A percentile compares a stretch with the other conserved stretches of the same genome.
These are phyloP conservation scores for Globisporangium polare DNA, from an alignment of 352 stramenopile genomes.

Conservation along the genomic window DNA sequence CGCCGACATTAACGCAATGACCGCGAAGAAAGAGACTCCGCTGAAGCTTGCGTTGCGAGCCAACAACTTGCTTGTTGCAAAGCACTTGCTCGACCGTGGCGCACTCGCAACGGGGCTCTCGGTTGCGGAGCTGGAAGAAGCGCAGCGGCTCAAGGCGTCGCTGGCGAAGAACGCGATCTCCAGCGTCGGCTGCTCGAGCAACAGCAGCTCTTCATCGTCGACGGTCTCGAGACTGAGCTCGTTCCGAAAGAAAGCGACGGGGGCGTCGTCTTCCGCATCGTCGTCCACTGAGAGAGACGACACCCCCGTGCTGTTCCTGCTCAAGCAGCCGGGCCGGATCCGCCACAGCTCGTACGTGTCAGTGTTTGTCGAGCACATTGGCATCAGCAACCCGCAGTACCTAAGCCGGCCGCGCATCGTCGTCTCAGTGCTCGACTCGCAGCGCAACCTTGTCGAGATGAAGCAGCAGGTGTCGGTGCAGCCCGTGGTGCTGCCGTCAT, in stretches of 20 bases:
- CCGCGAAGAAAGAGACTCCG: slow-evolving; percentile 40
- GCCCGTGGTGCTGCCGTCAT: slow-evolving; percentile 45
- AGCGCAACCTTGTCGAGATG: slow-evolving; percentile 67
- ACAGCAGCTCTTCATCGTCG: slow-evolving; percentile 1
- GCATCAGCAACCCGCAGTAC: slow-evolving; percentile 44
- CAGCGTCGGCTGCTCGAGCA: slow-evolving; percentile 38
- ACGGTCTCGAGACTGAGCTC: slow-evolving; percentile 12
- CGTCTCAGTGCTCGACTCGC: slow-evolving; percentile 63
- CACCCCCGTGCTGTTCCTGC: slow-evolving; percentile 55
- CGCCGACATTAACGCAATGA: slow-evolving; percentile 54
- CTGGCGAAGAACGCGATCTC: slow-evolving; percentile 59
- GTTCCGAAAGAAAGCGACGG: slow-evolving; percentile 17
- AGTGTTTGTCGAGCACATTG: slow-evolving; percentile 73
- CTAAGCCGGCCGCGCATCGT: slow-evolving; percentile 61
- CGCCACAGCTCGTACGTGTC: slow-evolving; percentile 81
- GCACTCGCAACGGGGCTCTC: slow-evolving; percentile 43
- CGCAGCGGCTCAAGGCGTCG: slow-evolving; percentile 47
- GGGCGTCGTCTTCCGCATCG: slow-evolving; percentile 10
- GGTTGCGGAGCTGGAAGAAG: slow-evolving; percentile 32
- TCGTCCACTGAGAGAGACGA: slow-evolving; percentile 18
- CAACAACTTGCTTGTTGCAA: slow-evolving; percentile 45
- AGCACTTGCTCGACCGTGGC: slow-evolving; percentile 51
- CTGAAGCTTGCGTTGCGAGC: slow-evolving; percentile 55
- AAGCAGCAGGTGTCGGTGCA: slow-evolving; percentile 75
- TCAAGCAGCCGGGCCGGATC: slow-evolving; percentile 69